A percentile compares a stretch with the other conserved stretches of the same genome.
phyloP scores from a whole-genome alignment of 148 eudicot species.

The Camellia japonica region DNA sequence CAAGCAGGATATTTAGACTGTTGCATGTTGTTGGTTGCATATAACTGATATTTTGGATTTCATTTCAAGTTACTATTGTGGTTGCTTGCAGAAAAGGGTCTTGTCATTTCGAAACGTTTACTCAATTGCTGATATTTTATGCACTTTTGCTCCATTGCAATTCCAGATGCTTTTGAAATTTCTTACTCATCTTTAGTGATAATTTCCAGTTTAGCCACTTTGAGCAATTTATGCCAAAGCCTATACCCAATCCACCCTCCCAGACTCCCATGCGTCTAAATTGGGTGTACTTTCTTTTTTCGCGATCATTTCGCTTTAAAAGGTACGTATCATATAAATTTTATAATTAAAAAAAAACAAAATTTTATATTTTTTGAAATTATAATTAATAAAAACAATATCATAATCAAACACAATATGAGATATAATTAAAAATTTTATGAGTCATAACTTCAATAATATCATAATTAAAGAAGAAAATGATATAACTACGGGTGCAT shows the following conservation, averaged over 20 bases:
- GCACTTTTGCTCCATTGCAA: neutral
- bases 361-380: neutral
- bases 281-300: no score
- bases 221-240: no score
- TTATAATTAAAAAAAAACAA: no score
- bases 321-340: no score
- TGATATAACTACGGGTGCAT: no score
- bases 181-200: neutral
- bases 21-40: neutral
- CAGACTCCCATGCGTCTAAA: no score
- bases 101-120: neutral
- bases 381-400: neutral
- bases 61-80: neutral
- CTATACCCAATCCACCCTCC: no score
- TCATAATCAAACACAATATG: no score
- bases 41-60: neutral
- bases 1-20: neutral
- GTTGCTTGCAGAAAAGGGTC: neutral
- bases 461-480: no score
- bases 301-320: neutral
- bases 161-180: constrained; percentile 2
- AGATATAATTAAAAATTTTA: no score
- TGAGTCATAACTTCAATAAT: no score
- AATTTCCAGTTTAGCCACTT: neutral
- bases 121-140: neutral